Conservation (phyloP, 805 yeast species). For the Candida tammaniensis region DNA sequence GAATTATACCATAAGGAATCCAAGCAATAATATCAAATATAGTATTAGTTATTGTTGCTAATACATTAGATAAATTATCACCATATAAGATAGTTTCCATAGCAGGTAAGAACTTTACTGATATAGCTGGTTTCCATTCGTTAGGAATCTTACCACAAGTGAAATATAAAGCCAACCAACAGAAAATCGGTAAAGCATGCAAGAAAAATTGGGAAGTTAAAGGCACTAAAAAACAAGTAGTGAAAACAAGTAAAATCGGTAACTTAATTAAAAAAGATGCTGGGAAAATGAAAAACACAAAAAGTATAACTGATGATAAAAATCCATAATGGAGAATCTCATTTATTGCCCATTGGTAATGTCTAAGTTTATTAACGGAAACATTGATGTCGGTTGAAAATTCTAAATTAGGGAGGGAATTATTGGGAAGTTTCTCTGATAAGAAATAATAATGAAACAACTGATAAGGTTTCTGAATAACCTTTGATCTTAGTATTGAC, state of each 20-base stretch:
- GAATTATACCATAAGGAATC: constrained; percentile 92
- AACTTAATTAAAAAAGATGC: constrained; percentile 44
- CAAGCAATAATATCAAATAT: constrained; percentile 83
- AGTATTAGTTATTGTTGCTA: constrained; percentile 68
- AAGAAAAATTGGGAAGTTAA: constrained; percentile 80
- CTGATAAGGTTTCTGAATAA: constrained; percentile 37
- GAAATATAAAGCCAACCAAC: constrained; percentile 85
- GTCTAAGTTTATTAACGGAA: constrained; percentile 40
- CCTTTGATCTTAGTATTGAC: constrained; percentile 16
- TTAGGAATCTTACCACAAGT: constrained; percentile 72
- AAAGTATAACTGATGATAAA: constrained; percentile 49
- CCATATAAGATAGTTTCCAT: constrained; percentile 91
- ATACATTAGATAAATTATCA: constrained; percentile 78
- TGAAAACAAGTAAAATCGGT: constrained; percentile 39
- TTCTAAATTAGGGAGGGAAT: constrained; percentile 48
- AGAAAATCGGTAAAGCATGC: constrained; percentile 75
- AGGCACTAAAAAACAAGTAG: constrained; percentile 60
- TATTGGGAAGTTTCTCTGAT: constrained; percentile 49
- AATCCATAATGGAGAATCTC: constrained; percentile 57
- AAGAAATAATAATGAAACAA: constrained; percentile 51
- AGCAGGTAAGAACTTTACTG: constrained; percentile 85
- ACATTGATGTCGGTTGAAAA: constrained; percentile 46
- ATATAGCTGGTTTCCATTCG: constrained; percentile 79
- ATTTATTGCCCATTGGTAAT: constrained; percentile 38
- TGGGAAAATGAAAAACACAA: constrained; percentile 60